Evolutionary conservation across 2,329 filamentous ascomycete species (phyloP).

Genomic region (Parasarocladium wereldwijsianum): DNA sequence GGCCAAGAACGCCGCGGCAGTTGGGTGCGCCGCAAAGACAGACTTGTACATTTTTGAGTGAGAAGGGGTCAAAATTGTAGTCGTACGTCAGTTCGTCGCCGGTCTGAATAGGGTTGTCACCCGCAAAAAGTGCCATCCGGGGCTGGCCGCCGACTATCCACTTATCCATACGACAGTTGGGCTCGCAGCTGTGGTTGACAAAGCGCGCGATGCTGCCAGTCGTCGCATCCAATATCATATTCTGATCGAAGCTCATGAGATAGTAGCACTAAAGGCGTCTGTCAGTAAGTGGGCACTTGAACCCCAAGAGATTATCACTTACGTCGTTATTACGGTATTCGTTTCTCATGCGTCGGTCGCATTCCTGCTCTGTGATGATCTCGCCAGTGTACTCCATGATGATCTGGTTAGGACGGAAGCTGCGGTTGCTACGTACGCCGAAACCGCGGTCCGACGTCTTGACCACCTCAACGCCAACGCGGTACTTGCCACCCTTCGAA

Average conservation of each 20-base stretch:
- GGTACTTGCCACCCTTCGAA: conserved; percentile 69
- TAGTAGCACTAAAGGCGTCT: conserved; percentile 67
- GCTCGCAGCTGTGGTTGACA: conserved; percentile 93
- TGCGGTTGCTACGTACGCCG: conserved; percentile 80
- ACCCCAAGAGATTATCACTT: conserved; percentile 15
- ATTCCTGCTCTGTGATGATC: conserved; percentile 90
- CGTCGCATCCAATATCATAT: conserved; percentile 96
- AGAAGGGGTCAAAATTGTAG: conserved; percentile 59
- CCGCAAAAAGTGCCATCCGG: conserved; percentile 92
- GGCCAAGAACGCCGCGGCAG: conserved; percentile 49
- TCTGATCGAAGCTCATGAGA: conserved; percentile 95
- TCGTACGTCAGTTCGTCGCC: conserved; percentile 96
- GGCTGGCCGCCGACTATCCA: conserved; percentile 91
- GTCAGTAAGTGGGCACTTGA: neutral
- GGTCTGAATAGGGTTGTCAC: conserved; percentile 77
- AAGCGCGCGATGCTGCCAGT: conserved; percentile 93
- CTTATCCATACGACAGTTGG: conserved; percentile 96
- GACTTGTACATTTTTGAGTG: conserved; percentile 51
- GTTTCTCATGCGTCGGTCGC: conserved; percentile 83
- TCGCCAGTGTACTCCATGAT: conserved; percentile 98
- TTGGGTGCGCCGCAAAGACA: conserved; percentile 49
- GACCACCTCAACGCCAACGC: conserved; percentile 88
- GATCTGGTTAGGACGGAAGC: conserved; percentile 79
- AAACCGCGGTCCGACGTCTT: conserved; percentile 81
- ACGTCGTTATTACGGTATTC: conserved; percentile 90